Percentiles rank a stretch among this genome's conserved stretches.
These are phyloP conservation scores for Fusarium sterilihyphosum DNA, from an alignment of 2,329 filamentous ascomycete species.

Conservation along the genomic window DNA sequence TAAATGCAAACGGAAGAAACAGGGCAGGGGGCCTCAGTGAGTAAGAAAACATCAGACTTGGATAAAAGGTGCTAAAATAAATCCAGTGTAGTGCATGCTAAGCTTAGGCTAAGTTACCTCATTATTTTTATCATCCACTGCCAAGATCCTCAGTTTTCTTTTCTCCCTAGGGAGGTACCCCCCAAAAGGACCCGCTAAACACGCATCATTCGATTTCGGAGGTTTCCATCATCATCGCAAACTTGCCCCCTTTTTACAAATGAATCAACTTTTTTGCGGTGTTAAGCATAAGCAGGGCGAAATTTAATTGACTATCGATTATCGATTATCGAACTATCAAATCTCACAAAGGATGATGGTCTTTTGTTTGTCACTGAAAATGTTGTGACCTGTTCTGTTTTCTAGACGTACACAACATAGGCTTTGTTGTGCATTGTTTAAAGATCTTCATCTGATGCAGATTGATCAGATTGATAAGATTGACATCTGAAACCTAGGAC, in stretches of 20 bases:
- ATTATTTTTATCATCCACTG: neutral
- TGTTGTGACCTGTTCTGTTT: neutral
- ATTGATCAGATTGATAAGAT: constrained; percentile 47
- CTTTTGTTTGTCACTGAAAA: neutral
- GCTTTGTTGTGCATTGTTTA: neutral
- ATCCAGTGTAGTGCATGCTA: rapidly evolving
- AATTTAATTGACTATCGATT: neutral
- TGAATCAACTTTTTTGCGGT: neutral
- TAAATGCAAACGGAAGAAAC: constrained; percentile 37
- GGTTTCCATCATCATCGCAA: constrained; percentile 35
- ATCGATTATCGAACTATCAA: neutral
- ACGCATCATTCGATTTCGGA: constrained; percentile 44
- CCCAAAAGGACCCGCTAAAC: constrained; percentile 22
- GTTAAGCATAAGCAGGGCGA: neutral
- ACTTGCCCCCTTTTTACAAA: constrained; percentile 18
- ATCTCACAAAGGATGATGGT: neutral
- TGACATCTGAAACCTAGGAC: constrained; percentile 13
- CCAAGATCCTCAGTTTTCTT: neutral
- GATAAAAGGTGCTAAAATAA: neutral
- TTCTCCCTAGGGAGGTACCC: constrained; percentile 6
- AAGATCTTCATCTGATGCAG: constrained; percentile 40
- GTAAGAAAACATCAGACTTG: neutral
- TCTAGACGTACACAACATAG: neutral
- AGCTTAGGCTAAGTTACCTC: rapidly evolving
- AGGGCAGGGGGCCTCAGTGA: constrained; percentile 11